These are phyloP conservation scores for Lachnellula arida DNA, from an alignment of 2,329 filamentous ascomycete genomes.

Conservation along the genomic window DNA sequence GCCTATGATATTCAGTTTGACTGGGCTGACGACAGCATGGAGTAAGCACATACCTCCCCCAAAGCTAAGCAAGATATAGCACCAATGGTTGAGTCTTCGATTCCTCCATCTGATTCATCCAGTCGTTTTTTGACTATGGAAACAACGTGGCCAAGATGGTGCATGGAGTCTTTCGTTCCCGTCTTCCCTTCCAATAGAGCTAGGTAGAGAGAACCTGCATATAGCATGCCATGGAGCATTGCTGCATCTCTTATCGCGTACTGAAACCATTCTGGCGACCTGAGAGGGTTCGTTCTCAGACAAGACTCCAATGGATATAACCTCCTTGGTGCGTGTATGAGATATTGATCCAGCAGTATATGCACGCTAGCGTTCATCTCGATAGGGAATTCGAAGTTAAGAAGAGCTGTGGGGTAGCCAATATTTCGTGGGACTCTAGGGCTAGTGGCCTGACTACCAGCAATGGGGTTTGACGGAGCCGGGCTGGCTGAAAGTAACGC, in stretches of 20 bases:
- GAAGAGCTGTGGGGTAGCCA: slow-evolving; percentile 14
- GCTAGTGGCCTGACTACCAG: background rate
- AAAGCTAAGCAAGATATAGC: slow-evolving; percentile 22
- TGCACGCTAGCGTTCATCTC: slow-evolving; percentile 12
- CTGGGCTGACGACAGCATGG: background rate
- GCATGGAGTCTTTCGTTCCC: slow-evolving; percentile 16
- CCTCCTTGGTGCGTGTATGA: slow-evolving; percentile 11
- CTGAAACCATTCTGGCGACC: slow-evolving; percentile 19
- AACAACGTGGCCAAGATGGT: slow-evolving; percentile 12
- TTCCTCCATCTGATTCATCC: background rate
- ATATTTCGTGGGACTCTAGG: slow-evolving; percentile 1
- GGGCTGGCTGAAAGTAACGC: background rate
- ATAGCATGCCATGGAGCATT: slow-evolving; percentile 22
- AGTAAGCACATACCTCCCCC: slow-evolving; percentile 13
- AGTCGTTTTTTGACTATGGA: slow-evolving; percentile 16
- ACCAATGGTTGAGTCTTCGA: slow-evolving; percentile 15
- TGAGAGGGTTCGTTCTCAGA: slow-evolving; percentile 15
- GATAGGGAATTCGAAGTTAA: slow-evolving; percentile 12
- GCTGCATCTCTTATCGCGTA: slow-evolving; percentile 20
- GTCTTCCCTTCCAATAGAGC: slow-evolving; percentile 12
- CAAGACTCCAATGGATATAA: slow-evolving; percentile 13
- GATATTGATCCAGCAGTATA: slow-evolving; percentile 14
- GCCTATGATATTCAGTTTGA: slow-evolving; percentile 9
- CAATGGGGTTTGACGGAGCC: background rate
- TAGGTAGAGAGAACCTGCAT: slow-evolving; percentile 19